phyloP scores from a whole-genome alignment of 257 asterid species.

The Schizonepeta tenuifolia region DNA sequence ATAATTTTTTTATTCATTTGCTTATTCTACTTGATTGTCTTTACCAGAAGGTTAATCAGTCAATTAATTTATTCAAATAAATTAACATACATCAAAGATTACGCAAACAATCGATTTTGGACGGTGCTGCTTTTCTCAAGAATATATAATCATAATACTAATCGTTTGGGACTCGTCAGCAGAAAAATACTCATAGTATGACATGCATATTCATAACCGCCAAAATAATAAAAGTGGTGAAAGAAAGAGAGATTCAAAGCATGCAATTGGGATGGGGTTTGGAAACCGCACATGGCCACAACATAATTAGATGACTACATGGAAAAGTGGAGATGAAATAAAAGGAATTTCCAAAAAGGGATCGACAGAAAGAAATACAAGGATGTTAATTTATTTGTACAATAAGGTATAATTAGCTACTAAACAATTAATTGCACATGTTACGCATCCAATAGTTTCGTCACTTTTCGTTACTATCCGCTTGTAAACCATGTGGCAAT shows the following conservation, averaged over 20 bases:
- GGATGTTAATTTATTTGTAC: neutral
- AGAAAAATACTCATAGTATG: no score
- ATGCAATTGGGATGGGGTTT: conserved; percentile 19
- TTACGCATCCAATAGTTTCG: neutral
- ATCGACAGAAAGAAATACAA: neutral
- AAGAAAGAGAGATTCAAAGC: conserved; percentile 2
- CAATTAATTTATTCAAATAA: neutral
- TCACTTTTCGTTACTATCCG: conserved; percentile 11
- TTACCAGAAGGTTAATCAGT: neutral
- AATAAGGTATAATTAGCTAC: neutral
- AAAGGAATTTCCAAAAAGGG: conserved; percentile 18
- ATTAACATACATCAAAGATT: neutral
- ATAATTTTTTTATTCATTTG: neutral
- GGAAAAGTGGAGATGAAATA: neutral
- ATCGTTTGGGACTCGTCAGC: neutral
- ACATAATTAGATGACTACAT: neutral
- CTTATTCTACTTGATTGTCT: neutral
- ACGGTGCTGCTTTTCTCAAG: conserved; percentile 28
- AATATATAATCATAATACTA: conserved; percentile 1
- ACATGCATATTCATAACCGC: conserved; percentile 28
- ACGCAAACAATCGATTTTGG: conserved; percentile 13
- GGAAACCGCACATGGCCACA: conserved; percentile 32
- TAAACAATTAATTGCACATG: conserved; percentile 17
- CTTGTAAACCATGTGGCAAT: conserved; percentile 28
- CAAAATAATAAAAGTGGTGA: conserved; percentile 7